Conservation (phyloP, 176 grass and related monocot species). For the Triticum aestivum region DNA sequence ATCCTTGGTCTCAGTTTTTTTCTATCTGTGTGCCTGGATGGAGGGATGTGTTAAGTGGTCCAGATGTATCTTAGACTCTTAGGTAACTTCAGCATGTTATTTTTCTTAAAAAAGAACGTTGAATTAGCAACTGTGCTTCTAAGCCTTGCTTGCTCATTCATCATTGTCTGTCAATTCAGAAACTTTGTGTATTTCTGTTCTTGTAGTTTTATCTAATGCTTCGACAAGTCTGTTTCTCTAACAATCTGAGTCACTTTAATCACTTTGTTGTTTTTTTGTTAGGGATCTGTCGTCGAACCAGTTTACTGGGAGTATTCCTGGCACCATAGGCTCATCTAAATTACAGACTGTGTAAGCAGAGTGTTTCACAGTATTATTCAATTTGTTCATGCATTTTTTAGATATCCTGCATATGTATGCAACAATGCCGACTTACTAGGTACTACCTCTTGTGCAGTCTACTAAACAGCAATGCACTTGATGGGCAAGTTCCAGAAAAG, state of each 20-base stretch:
- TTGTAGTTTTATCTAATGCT: neutral
- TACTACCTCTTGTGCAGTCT: constrained; percentile 50
- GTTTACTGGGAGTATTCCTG: constrained; percentile 79
- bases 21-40: neutral
- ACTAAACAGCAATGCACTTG: constrained; percentile 87
- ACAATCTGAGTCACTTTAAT: constrained; percentile 17
- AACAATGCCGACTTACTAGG: constrained; percentile 3
- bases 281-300: constrained; percentile 97
- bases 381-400: constrained; percentile 11
- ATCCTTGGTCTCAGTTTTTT: neutral
- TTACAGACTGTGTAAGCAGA: constrained; percentile 77
- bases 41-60: neutral
- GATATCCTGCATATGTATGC: neutral
- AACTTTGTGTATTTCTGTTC: neutral
- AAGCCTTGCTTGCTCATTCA: neutral
- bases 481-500: constrained; percentile 92
- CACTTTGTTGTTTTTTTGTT: neutral
- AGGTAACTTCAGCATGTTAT: neutral
- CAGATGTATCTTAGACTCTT: neutral
- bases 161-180: neutral
- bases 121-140: neutral
- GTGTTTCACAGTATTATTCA: neutral
- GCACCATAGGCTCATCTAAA: constrained; percentile 78
- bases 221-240: neutral
- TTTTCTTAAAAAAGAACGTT: neutral